Evolutionary conservation across 73 alveolate genomes (phyloP), one percentile per base, ranked within the genome.

Genomic region (Urostyla sp.): DNA sequence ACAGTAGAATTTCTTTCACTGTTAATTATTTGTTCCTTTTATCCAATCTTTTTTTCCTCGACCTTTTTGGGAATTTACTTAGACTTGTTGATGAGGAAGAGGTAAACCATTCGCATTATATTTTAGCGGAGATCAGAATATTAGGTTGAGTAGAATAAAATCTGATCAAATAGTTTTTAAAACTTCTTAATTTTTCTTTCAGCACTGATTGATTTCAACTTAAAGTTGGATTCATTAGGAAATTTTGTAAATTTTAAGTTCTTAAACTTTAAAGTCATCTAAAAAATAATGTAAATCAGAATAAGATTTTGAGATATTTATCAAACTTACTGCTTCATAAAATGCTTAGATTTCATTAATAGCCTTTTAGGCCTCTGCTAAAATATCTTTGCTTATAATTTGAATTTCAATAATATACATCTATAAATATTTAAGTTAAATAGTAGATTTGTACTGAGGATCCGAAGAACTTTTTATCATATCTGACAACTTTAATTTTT

Each of bases 101-200:
- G 35, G 51, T 83, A 72, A 57, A 83, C 55, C 91, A 83, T 83
- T 3, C 20, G 44, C 55, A 83, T 66, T 6, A 83, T 23, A 8
- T 66, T 46, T 35, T 40, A 48, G 31, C 37, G 51, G 77, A 72
- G 56, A 20, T 72, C 81, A 30, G 53, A 35, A 53, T 72, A 83
- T 45, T 53, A n/a, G 24, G 72, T 6, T 10, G 91, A 74, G 27
- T 83, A 72, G 26, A 31, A n/a, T 10, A 83, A 53, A 18, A 83
- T 56, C 43, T 72, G 36, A 46, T 74, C 80, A 26, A 83, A 56
- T 26, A 83, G 53, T 36, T 40, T 55, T 48, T 57, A 50, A 56
- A 83, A 83, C 52, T 58, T 72, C 32, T 37, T n/a, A 30, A 83
- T 83, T 50, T 85, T 67, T 37, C 48, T 52, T 51, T 81, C 91